A percentile compares a stretch with the other conserved stretches of the same genome.
These are phyloP conservation scores for Cercospora brassicicola DNA, from an alignment of 2,329 filamentous ascomycete species.

Conservation along the genomic window DNA sequence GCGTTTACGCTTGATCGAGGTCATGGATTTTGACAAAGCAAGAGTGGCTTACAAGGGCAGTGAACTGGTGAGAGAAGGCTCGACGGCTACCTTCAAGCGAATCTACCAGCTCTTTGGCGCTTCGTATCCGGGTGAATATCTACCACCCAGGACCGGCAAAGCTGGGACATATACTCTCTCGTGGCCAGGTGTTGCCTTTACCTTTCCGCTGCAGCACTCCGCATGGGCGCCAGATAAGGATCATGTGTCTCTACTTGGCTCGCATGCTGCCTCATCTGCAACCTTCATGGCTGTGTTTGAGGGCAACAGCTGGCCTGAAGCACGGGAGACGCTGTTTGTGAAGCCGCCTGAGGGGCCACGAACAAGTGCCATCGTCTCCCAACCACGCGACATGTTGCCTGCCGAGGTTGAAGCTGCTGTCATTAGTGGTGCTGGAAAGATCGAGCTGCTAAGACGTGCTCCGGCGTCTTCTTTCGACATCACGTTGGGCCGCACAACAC, in stretches of 20 bases:
- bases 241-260: slow-evolving; percentile 81
- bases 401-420: slow-evolving; percentile 83
- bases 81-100: slow-evolving; percentile 37
- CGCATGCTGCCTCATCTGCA: slow-evolving; percentile 72
- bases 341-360: slow-evolving; percentile 72
- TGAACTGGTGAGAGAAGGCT: slow-evolving; percentile 67
- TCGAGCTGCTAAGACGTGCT: slow-evolving; percentile 75
- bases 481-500: slow-evolving; percentile 78
- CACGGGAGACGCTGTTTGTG: slow-evolving; percentile 73
- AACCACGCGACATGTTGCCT: slow-evolving; percentile 75
- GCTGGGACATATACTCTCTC: slow-evolving; percentile 83
- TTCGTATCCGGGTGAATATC: slow-evolving; percentile 90
- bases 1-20: slow-evolving; percentile 83
- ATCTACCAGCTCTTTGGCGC: slow-evolving; percentile 93
- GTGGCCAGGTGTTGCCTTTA: slow-evolving; percentile 92
- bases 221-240: slow-evolving; percentile 75
- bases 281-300: slow-evolving; percentile 87
- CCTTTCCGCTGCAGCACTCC: slow-evolving; percentile 73
- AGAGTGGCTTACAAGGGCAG: slow-evolving; percentile 78
- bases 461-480: slow-evolving; percentile 69
- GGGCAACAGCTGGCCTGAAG: slow-evolving; percentile 86
- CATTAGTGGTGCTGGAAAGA: slow-evolving; percentile 72
- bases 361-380: slow-evolving; percentile 65
- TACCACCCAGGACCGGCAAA: slow-evolving; percentile 60
- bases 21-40: slow-evolving; percentile 84